Base-by-base conservation (phyloP, 1,139 yeast species). In the Dujonia santamariae region DNA sequence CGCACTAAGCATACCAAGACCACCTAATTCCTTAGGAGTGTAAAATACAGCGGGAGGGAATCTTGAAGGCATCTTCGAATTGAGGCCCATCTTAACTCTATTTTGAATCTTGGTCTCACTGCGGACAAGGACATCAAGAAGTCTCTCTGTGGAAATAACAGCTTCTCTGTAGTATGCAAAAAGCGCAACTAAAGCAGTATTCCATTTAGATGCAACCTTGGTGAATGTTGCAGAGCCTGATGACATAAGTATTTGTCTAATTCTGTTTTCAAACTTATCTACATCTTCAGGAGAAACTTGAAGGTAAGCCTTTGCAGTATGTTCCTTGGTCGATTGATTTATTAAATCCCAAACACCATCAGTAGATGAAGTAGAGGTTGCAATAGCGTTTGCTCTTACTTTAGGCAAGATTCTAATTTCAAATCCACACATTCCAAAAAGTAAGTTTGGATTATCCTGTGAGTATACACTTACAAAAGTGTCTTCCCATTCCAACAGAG, bases 1-100 rank as follows among this genome's bases (percentile, higher is more conserved):
- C 0, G 97, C 97, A 67, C 96, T 86, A 18, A 94, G 67, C 98
- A 94, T 94, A 14, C 98, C 98, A 30, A 94, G 63, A 25, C 99
- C 99, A 34, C 99, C 98, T 7, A 94, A 63, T 54, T 94, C 99
- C 48, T 88, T 92, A 0, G 98, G 98, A 0, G 98, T 87, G 54
- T 94, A 94, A 48, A 94, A 94, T 1, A 94, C 98, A 2, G 97
- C 97, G 0, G 98, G 99, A 3, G 99, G 99, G 61, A 94, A 94
- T 36, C 99, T 72, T 0, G 96, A 81, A 0, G 99, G 99, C 99
- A 94, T 94, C 59, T 94, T 94, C 7, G 97, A 90, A 51, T 94
- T 94, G 41, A 94, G 69, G 0, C 98, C 98, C 66, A 92, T 77
- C 54, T 94, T 94, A 17, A 94, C 96, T 45, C 96, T 72, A 37